Base-by-base conservation (phyloP, 345 rosid species). In the Euclidium syriacum region DNA sequence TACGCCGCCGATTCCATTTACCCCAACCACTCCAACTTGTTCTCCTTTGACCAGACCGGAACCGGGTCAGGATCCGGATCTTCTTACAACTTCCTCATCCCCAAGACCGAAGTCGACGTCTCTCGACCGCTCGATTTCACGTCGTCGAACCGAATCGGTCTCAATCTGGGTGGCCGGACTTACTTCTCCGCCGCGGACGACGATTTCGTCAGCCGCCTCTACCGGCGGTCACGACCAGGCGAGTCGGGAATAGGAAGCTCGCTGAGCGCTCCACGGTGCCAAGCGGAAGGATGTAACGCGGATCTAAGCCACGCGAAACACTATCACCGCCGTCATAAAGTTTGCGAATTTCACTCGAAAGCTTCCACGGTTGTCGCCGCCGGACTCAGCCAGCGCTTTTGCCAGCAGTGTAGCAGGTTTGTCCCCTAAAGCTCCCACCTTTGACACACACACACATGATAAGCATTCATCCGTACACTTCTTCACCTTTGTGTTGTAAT, bases 351-450 rank as follows among this genome's bases (percentile, higher is more conserved):
- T 62, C 99, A 94, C 77, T 94, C 99, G 16, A 94, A 94, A 51
- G 94, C 99, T 1, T 79, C 99, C 4, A 86, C 96, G 2, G 99
- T 89, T 35, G 73, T 87, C 6, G 83, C 95, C 3, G 88, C 88
- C 68, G 96, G 99, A 5, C 67, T 85, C 58, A 89, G 96, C 72
- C 99, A 94, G 80, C 88, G 99, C 23, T 94, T 94, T 83, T 94
- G 99, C 80, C 99, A 94, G 73, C 99, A 94, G 80, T 94, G 99
- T 50, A 94, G 99, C 97, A 89, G 99, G 99, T 87, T 74, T 44
- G 61, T 41, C 64, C 67, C 24, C 23, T 4, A 4, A 24, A 71
- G 67, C 55, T 73, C 63, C 63, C 72, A 29, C 35, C 44, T 61
- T 48, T 64, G 58, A 62, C 34, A 27, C 50, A 12, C 15, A 16